Base-by-base conservation (phyloP, 768 basidiomycete species). In the Rhodotorula paludigena region DNA sequence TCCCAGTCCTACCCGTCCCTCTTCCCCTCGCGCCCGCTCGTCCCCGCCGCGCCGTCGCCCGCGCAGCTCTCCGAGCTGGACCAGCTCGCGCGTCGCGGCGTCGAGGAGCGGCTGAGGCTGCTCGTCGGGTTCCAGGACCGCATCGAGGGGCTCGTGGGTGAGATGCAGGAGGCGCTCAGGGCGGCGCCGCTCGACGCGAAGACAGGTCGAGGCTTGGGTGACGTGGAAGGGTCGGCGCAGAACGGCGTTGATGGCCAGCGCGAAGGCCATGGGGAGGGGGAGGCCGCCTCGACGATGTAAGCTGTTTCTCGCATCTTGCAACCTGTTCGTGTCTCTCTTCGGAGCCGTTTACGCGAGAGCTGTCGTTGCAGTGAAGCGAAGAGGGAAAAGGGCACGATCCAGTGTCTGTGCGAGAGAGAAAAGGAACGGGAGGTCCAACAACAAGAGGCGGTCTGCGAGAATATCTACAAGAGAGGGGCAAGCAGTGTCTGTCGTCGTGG, bases 141-240 rank as follows among this genome's bases (percentile, higher is more conserved):
- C 6, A 81, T 92, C n/a, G 85, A 84, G 75, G 82, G 83, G 28
- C 87, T 90, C 73, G 83, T 90, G 60, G 87, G 89, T 71, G 90
- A 96, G 73, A 81, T 96, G 68, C 83, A 87, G 77, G 81, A 85
- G 72, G 81, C 90, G 76, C 80, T 88, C 71, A 90, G 89, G n/a
- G 23, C 2, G 1, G 47, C 47, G 47, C 47, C 47, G 47, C 12
- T 48, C n/a, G n/a, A n/a, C n/a, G n/a, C n/a, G n/a, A n/a, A n/a
- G n/a, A n/a, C n/a, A n/a, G n/a, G n/a, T n/a, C n/a, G n/a, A n/a
- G n/a, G n/a, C n/a, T n/a, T n/a, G n/a, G n/a, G 15, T 16, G 47
- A 3, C 1, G 12, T 12, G 4, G 47, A 10, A 3, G 45, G 11
- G 4, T 7, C 45, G 25, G 25, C 25, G 11, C 25, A 23, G 25